Evolutionary conservation across 805 yeast species (phyloP), one percentile per base, ranked within the genome.

Genomic region (Candida bentonensis): DNA sequence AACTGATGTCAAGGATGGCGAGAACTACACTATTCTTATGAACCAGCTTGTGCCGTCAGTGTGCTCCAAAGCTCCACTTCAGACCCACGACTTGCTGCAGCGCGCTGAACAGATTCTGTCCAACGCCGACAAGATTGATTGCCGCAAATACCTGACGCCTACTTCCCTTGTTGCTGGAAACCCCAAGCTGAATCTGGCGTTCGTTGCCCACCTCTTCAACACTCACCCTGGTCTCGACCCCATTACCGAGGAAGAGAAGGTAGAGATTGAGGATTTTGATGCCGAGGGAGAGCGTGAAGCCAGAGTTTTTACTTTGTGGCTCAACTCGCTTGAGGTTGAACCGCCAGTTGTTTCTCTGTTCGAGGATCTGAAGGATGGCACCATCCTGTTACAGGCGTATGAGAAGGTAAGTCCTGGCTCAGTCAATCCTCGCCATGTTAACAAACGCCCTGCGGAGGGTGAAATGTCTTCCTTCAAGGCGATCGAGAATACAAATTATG

Each of bases 241-340:
- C 47, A 75, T 89, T 51, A 94, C 85, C 58, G 67, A 63, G 50
- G 71, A 68, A 47, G 96, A 89, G 62, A 82, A 79, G 55, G 84
- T 92, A 23, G 97, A 88, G 60, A 85, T 92, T 54, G 98, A 92
- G 68, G 97, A 86, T 53, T 92, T 92, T 58, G 98, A 92, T 61
- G 98, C 98, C 22, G 98, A 92, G 67, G 98, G 98, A 50, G 98
- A 92, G 67, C 83, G 98, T 67, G 98, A 92, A 68, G 98, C 98
- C 2, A 77, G 98, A 63, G 98, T 92, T 11, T 92, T 92, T 67
- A 92, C 98, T 3, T 68, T 92, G 57, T 92, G 98, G 98, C 76
- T 92, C 59, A 92, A 92, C 66, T 86, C 96, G 1, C 73, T 92
- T 56, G 97, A 92, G 53, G 97, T 92, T 15, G 92, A 88, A 50